phyloP scores from a whole-genome alignment of 805 yeast species.

The Schizosaccharomyces japonicus region DNA sequence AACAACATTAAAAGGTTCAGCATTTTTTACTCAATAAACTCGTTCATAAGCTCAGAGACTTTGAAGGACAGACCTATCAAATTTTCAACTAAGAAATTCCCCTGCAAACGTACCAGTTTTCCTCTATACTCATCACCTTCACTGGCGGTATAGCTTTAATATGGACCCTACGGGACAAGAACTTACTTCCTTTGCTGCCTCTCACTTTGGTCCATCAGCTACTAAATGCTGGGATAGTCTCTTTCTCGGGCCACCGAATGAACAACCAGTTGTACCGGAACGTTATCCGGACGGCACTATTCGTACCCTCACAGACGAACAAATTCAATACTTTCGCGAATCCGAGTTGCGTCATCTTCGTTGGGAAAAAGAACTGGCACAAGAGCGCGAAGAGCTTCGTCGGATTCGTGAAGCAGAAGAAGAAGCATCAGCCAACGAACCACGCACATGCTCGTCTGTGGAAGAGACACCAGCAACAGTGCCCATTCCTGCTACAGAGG shows the following conservation, averaged over 20 bases:
- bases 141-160: no score
- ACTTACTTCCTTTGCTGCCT: no score
- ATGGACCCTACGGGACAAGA: no score
- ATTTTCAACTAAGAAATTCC: no score
- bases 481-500: not conserved
- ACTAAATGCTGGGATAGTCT: not conserved
- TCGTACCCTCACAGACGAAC: constrained; percentile 12
- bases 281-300: constrained; percentile 11
- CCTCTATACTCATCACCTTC: no score
- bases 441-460: not conserved
- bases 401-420: not conserved
- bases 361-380: not conserved
- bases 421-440: not conserved
- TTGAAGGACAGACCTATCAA: no score
- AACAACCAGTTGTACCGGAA: not conserved
- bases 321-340: constrained; percentile 11
- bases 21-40: no score
- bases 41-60: no score
- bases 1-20: no score
- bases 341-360: constrained; percentile 8
- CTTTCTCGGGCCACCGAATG: not conserved
- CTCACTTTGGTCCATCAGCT: not conserved
- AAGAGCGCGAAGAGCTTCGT: not conserved
- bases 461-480: not conserved
- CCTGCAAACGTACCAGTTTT: no score